Evolutionary conservation across 2,329 filamentous ascomycete species (phyloP).

Genomic region (Sporothrix pallida): DNA sequence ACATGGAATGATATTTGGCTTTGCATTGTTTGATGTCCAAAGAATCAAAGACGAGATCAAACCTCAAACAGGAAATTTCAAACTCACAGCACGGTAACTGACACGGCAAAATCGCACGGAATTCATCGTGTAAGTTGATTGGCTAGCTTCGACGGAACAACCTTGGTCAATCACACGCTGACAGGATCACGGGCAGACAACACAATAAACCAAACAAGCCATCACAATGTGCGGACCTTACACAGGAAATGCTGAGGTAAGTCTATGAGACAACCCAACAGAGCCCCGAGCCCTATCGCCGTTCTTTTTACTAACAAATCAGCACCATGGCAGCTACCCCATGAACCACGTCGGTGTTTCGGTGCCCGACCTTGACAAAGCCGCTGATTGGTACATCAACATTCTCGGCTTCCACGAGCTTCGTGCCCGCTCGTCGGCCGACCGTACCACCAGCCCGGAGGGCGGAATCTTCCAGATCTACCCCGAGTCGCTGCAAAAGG

Average conservation of each 20-base stretch:
- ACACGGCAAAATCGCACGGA: no score
- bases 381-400: slow-evolving; percentile 19
- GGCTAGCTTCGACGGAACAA: not conserved
- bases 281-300: not conserved
- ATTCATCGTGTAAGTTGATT: slow-evolving; percentile 6
- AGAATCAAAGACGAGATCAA: no score
- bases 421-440: not conserved
- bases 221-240: slow-evolving; percentile 15
- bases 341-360: slow-evolving; percentile 30
- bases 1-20: no score
- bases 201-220: not conserved
- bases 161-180: not conserved
- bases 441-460: not conserved
- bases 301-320: not conserved
- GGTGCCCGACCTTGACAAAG: slow-evolving; percentile 27
- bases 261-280: not conserved
- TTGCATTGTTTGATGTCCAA: no score
- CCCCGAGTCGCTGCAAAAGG: slow-evolving; percentile 25
- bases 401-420: slow-evolving; percentile 30
- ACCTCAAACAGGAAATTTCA: no score
- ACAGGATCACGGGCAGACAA: not conserved
- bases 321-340: slow-evolving; percentile 25
- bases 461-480: slow-evolving; percentile 30
- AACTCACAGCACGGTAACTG: not conserved
- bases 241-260: slow-evolving; percentile 3